Evolutionary conservation across 805 yeast genomes (phyloP).

Genomic region (Komagataella phaffii): DNA sequence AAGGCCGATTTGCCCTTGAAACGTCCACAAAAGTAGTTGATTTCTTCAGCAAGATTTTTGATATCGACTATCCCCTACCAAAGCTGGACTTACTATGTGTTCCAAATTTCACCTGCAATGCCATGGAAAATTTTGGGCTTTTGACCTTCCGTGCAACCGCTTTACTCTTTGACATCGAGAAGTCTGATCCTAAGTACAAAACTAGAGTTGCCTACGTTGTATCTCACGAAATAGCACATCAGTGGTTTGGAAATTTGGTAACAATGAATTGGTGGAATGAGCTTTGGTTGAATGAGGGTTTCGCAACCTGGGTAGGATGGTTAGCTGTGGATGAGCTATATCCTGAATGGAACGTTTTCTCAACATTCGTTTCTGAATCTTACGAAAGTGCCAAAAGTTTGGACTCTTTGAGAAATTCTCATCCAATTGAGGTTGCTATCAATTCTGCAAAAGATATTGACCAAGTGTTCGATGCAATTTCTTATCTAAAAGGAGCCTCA

Average conservation of each 20-base stretch:
- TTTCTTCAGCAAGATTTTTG: constrained; percentile 32
- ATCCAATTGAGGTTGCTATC: constrained; percentile 78
- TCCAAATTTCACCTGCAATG: constrained; percentile 71
- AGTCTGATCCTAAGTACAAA: constrained; percentile 37
- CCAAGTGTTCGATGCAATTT: constrained; percentile 72
- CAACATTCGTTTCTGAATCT: constrained; percentile 35
- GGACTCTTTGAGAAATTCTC: constrained; percentile 51
- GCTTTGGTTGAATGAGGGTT: constrained; percentile 82
- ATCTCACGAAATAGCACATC: constrained; percentile 80
- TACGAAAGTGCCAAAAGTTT: constrained; percentile 37
- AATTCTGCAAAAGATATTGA: constrained; percentile 65
- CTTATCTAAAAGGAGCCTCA: constrained; percentile 74
- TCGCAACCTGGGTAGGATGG: constrained; percentile 80
- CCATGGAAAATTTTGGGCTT: constrained; percentile 89
- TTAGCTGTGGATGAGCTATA: constrained; percentile 52
- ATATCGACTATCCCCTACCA: constrained; percentile 60
- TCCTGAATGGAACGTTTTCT: constrained; percentile 76
- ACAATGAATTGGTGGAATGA: constrained; percentile 95
- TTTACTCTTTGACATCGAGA: constrained; percentile 31
- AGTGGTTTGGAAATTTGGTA: constrained; percentile 83
- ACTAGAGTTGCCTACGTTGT: constrained; percentile 73
- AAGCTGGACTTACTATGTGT: constrained; percentile 72
- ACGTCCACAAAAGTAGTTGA: constrained; percentile 37
- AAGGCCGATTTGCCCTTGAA: constrained; percentile 33
- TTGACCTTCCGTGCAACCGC: constrained; percentile 55